These are phyloP conservation scores for Atkinsonella hypoxylon DNA, from an alignment of 2,329 filamentous ascomycete genomes.

Conservation along the genomic window DNA sequence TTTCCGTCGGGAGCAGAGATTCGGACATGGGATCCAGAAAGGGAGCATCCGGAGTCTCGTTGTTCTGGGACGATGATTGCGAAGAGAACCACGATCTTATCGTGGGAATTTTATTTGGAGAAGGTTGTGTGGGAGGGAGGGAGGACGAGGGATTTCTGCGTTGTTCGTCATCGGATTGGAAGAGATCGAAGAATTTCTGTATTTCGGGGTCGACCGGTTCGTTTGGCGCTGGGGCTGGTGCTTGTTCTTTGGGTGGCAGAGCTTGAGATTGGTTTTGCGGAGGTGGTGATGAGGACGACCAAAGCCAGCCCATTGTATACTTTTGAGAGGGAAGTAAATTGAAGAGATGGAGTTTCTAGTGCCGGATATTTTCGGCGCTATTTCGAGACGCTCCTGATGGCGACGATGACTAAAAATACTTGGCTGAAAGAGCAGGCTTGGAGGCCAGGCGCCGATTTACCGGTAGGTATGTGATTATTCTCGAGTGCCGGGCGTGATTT, in stretches of 20 bases:
- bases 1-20: slow-evolving; percentile 62
- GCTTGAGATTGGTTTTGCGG: slow-evolving; percentile 11
- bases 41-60: slow-evolving; percentile 13
- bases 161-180: slow-evolving; percentile 22
- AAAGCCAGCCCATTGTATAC: slow-evolving; percentile 49
- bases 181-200: slow-evolving; percentile 39
- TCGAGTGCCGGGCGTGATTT: no score
- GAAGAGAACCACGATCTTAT: slow-evolving; percentile 23
- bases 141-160: slow-evolving; percentile 11
- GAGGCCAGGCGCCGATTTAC: no score
- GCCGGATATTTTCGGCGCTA: no score
- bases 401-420: no score
- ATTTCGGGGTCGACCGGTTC: slow-evolving; percentile 36
- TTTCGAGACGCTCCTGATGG: no score
- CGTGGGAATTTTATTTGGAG: slow-evolving; percentile 20
- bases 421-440: no score
- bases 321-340: not conserved
- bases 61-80: slow-evolving; percentile 17
- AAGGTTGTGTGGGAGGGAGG: slow-evolving; percentile 14
- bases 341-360: not conserved
- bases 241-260: slow-evolving; percentile 10
- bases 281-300: slow-evolving; percentile 27
- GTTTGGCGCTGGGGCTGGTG: slow-evolving; percentile 12
- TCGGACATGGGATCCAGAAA: slow-evolving; percentile 42
- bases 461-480: no score